Conservation (phyloP, 2,329 filamentous ascomycete species). For the Lachnellula suecica region DNA sequence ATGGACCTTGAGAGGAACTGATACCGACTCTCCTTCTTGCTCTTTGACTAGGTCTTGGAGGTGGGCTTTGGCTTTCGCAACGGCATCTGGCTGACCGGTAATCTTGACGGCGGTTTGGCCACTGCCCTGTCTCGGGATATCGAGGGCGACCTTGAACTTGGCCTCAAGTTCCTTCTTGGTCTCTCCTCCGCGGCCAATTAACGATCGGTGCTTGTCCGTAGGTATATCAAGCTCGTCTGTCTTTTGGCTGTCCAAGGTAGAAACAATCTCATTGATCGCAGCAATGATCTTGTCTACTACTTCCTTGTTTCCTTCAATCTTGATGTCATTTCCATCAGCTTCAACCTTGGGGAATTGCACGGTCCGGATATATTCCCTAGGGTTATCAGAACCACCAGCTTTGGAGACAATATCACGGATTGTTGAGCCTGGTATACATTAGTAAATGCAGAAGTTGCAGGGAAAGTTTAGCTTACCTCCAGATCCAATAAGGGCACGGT, state of each 20-base stretch:
- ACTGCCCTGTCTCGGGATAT: conserved; percentile 87
- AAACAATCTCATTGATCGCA: conserved; percentile 77
- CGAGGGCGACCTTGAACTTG: conserved; percentile 81
- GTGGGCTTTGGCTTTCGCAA: conserved; percentile 84
- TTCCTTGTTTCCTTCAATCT: conserved; percentile 78
- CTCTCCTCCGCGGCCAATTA: conserved; percentile 92
- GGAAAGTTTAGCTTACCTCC: conserved; percentile 62
- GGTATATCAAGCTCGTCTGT: conserved; percentile 79
- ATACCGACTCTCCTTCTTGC: conserved; percentile 83
- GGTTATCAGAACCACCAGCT: conserved; percentile 87
- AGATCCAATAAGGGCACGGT: conserved; percentile 83
- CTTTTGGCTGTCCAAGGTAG: conserved; percentile 80
- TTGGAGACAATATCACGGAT: conserved; percentile 83
- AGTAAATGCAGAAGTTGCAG: neutral
- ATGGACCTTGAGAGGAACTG: conserved; percentile 79
- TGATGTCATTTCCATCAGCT: conserved; percentile 78
- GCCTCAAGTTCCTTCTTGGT: conserved; percentile 81
- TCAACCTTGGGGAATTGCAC: conserved; percentile 95
- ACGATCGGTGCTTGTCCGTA: conserved; percentile 81
- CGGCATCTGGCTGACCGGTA: conserved; percentile 72
- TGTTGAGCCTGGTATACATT: conserved; percentile 63
- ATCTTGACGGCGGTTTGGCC: conserved; percentile 85
- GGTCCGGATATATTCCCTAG: conserved; percentile 79
- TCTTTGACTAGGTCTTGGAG: conserved; percentile 78
- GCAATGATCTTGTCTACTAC: conserved; percentile 88